Base-by-base conservation (phyloP, 2,329 filamentous ascomycete genomes). In the Ceratocystis variospora region DNA sequence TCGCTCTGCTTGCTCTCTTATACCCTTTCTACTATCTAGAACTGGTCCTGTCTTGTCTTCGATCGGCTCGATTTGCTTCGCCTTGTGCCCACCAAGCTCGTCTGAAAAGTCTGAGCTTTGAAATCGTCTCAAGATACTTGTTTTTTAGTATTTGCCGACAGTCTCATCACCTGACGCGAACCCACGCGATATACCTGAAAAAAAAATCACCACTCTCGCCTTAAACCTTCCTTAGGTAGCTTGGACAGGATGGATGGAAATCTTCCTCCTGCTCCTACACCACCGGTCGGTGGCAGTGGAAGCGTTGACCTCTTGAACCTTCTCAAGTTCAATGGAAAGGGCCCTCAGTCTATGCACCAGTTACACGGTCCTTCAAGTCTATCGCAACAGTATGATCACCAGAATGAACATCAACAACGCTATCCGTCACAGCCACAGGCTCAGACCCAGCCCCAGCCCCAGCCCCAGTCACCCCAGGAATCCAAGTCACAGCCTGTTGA, bases 251-350 rank as follows among this genome's bases (percentile, higher is more conserved):
- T 68, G 63, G 67, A 68, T 66, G 67, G 67, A 68, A 68, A 77
- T 71, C 75, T 82, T 70, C 79, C 79, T 64, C 77, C 80, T 68
- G 81, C 81, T 67, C 80, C 80, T 67, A 81, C 79, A 72, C 77
- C 77, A 69, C 77, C 77, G 63, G 74, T 76, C 70, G 77, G 75
- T 68, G 28, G 55, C n/a, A 74, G 71, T 33, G 68, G 66, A 28
- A 69, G 66, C 69, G 76, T 79, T 66, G 83, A 81, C 70, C 72
- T 86, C 70, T 75, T 86, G 72, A 85, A 82, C 70, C 76, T 86
- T 66, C 79, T 86, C 73, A 86, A 86, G 77, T 85, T 84, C 71
- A 83, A 79, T 69, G 31, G 77, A 59, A 74, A 75, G 62, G 70
- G 72, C 41, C 68, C 69, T 59, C 71, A 70, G 65, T 70, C 70